phyloP scores from a whole-genome alignment of 768 basidiomycete species.

The Phaffia australis region DNA sequence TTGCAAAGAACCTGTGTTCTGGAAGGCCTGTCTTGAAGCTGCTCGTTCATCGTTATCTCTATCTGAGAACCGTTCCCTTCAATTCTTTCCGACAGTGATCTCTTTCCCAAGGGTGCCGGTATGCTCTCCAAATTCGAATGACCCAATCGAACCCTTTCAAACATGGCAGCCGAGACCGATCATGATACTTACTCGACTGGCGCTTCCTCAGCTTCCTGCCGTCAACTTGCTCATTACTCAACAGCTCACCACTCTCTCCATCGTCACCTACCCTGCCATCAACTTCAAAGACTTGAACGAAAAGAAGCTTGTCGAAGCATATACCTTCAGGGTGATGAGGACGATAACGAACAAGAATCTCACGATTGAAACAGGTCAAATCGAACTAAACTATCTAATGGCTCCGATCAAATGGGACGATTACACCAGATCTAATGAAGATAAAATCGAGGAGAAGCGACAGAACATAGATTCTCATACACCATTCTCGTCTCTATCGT shows the following conservation, averaged over 20 bases:
- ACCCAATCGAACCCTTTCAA: not conserved
- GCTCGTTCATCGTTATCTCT: too few relatives aligned
- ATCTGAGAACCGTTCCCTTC: not conserved
- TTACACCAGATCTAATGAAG: too few relatives aligned
- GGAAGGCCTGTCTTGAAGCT: too few relatives aligned
- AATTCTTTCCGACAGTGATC: conserved; percentile 12
- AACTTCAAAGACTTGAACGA: not conserved
- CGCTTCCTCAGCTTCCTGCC: conserved; percentile 1
- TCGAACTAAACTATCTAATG: not conserved
- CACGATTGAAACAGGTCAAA: not conserved
- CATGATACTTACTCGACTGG: conserved; percentile 15
- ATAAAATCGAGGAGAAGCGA: too few relatives aligned
- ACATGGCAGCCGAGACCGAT: conserved; percentile 3
- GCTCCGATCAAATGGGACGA: not conserved
- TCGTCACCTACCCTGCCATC: not conserved
- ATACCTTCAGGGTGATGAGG: conserved; percentile 8
- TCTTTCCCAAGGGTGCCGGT: conserved; percentile 15
- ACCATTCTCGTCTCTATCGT: not conserved
- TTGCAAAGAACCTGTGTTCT: conserved; percentile 12
- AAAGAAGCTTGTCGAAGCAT: conserved; percentile 13
- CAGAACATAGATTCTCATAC: not conserved
- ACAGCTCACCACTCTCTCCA: conserved; percentile 2
- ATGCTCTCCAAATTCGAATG: too few relatives aligned
- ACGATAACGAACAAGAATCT: conserved; percentile 12
- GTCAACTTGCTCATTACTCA: conserved; percentile 7